Evolutionary conservation across 305 asterid genomes (phyloP), one percentile per base, ranked within the genome.

Genomic region (Fraxinus sp.): DNA sequence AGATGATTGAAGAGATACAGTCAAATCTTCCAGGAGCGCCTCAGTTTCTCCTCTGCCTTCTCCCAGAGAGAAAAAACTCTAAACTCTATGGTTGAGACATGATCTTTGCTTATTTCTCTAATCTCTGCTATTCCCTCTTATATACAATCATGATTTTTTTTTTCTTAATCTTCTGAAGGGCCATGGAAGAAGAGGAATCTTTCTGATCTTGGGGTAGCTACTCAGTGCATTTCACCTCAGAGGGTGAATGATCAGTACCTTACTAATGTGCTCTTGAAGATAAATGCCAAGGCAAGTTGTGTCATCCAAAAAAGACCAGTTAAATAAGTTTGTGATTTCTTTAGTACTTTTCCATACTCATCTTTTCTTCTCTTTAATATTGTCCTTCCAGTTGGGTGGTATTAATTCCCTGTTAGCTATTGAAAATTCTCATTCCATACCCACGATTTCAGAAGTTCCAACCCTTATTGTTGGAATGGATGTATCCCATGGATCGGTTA

Each of bases 381-480:
- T 36, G 41, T 75, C 30, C 62, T 75, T 81, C 52, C 91, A 94
- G 98, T 90, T 93, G 83, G 98, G 95, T 26, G 98, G 98, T 4
- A 77, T 91, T 6, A 94, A 94, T 82, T 93, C 97, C 10, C 35
- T 92, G 35, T 78, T 94, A 59, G 64, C 84, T 3, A 77, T 83
- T 39, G 98, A 94, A 86, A 83, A 75, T 18, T 1, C 87, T 28
- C 84, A 30, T 30, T 79, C 87, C 0, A 79, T 87, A 3, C 94
- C 93, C 9, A 39, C 87, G 75, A 86, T 93, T 57, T 92, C 91
- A 2, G 59, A 75, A 76, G 88, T 85, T 4, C 96, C 97, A 16
- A 93, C 97, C 0, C 84, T 94, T 16, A 92, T 94, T 0, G 36
- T 93, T 11, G 98, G 98, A 24, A 94, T 94, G 98, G 98, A 94